phyloP scores from a whole-genome alignment of 1,139 yeast species.

The Ashbya aceris region DNA sequence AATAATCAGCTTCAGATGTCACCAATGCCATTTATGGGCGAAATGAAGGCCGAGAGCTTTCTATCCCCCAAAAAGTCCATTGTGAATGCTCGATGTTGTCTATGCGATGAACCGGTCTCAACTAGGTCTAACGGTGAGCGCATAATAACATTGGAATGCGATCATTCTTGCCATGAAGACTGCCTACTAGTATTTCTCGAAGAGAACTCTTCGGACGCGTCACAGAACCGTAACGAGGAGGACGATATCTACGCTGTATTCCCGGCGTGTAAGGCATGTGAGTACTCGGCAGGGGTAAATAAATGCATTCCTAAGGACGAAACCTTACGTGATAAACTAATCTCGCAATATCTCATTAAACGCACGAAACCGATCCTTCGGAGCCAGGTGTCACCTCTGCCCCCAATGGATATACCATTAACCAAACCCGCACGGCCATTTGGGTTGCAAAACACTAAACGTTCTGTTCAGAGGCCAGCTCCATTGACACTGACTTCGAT shows the following conservation, averaged over 20 bases:
- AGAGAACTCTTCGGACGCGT: constrained; percentile 2
- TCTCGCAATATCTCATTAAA: constrained; percentile 5
- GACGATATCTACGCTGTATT: constrained; percentile 18
- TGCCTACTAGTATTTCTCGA: constrained; percentile 24
- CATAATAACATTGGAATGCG: constrained; percentile 26
- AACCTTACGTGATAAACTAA: constrained; percentile 20
- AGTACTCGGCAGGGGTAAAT: constrained; percentile 1
- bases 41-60: not conserved
- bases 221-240: not conserved
- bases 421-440: not conserved
- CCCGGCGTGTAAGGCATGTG: constrained; percentile 23
- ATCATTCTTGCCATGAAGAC: constrained; percentile 27
- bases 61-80: constrained; percentile 21
- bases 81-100: constrained; percentile 22
- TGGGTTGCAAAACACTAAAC: not conserved
- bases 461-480: not conserved
- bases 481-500: not conserved
- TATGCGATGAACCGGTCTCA: constrained; percentile 27
- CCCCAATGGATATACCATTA: not conserved
- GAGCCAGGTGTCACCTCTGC: not conserved
- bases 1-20: not conserved
- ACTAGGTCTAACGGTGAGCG: constrained; percentile 26
- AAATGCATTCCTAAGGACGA: constrained; percentile 24
- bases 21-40: not conserved
- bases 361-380: constrained; percentile 4